Base-by-base conservation (phyloP, 2,329 filamentous ascomycete genomes). In the Alternaria angustiovoidea region DNA sequence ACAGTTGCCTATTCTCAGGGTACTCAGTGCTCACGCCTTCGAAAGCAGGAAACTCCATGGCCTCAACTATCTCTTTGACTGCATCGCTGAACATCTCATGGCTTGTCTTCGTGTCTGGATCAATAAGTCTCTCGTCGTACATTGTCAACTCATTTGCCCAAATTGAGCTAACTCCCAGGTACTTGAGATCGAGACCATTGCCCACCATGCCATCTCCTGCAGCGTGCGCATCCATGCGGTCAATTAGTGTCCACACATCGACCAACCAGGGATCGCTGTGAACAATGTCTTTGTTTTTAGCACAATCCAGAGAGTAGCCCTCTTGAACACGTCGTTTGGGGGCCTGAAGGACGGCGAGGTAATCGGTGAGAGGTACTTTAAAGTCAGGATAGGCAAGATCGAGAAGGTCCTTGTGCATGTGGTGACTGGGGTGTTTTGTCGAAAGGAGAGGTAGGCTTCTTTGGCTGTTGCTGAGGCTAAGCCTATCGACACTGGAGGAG, bases 211-310 rank as follows among this genome's bases (percentile, higher is more conserved):
- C 89, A 47, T 88, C 86, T 63, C 89, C 85, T 36, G 84, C 82
- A 2, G 89, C 87, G 30, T 88, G 87, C 26, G 85, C 82, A 66
- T 91, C 88, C 65, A 83, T 79, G n/a, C 90, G 87, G 59, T 86
- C 84, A 48, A 94, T 83, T 84, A 91, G 92, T 47, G 88, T 86
- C 92, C 92, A 96, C n/a, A 91, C 81, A 57, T 91, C 89, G 58
- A 88, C 85, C n/a, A 94, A 81, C 87, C 91, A 92, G 30, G 86
- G 87, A 69, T 94, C 89, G 61, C 92, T 90, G 6, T 84, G 81
- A 1, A 91, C 84, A n/a, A 94, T 85, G 6, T 84, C 79, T 62
- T 86, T 85, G 70, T 95, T 95, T 48, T 81, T 85, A 16, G 80
- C 78, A 59, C 87, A 88, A 69, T 93, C 81, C 47, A 89, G 81